phyloP scores from a whole-genome alignment of 169 alveolate genomes.

The Besnoitia besnoiti region DNA sequence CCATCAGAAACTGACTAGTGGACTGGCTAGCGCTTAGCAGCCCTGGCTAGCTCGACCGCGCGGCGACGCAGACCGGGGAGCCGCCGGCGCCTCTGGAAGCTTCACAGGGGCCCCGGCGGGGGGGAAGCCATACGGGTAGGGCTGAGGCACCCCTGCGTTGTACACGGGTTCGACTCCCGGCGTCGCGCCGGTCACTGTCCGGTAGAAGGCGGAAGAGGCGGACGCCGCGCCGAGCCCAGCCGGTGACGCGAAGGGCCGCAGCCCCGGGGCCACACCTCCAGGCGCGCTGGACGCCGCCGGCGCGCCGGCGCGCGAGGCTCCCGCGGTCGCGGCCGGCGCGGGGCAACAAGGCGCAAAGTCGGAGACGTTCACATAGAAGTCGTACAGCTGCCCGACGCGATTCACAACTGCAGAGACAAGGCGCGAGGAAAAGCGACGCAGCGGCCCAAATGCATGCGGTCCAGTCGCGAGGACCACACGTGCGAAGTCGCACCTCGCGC shows the following conservation, averaged over 20 bases:
- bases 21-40: too few species aligned
- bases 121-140: neutral
- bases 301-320: neutral
- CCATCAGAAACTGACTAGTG: too few species aligned
- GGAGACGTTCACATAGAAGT: conserved; percentile 58
- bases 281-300: neutral
- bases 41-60: neutral
- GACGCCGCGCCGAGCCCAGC: neutral
- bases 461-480: too few species aligned
- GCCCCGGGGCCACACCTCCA: neutral
- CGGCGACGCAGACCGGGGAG: neutral
- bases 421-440: too few species aligned
- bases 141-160: neutral
- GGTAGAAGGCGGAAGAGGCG: neutral
- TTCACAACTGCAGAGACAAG: conserved; percentile 50
- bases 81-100: neutral
- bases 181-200: neutral
- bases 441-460: too few species aligned
- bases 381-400: conserved; percentile 68
- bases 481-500: too few species aligned
- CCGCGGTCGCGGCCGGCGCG: neutral
- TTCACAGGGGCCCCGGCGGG: neutral
- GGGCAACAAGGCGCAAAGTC: conserved; percentile 34
- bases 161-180: conserved; percentile 27
- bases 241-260: neutral